Conservation (phyloP, 2,329 filamentous ascomycete species). For the Akanthomyces lecanii region DNA sequence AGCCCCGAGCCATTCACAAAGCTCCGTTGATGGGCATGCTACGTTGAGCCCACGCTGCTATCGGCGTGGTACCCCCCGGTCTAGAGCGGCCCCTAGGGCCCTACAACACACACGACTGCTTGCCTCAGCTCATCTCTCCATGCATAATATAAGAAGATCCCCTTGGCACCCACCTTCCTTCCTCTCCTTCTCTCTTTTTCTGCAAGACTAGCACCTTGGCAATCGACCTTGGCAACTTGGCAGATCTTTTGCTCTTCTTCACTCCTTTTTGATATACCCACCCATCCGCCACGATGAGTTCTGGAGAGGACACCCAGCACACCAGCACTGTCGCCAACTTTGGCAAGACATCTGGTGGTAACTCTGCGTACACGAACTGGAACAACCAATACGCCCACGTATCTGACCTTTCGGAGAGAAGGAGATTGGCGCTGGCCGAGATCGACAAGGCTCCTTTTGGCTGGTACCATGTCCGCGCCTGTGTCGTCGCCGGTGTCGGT, state of each 20-base stretch:
- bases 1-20: constrained; percentile 1
- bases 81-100: neutral
- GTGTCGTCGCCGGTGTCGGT: constrained; percentile 75
- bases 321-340: constrained; percentile 19
- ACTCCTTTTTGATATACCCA: neutral
- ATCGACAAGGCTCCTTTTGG: constrained; percentile 79
- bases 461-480: constrained; percentile 77
- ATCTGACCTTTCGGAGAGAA: too few species aligned
- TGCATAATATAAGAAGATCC: constrained; percentile 14
- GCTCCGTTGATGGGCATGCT: constrained; percentile 7
- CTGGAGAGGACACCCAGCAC: constrained; percentile 13
- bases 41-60: neutral
- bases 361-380: constrained; percentile 71
- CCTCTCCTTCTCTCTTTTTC: neutral
- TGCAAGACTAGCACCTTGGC: constrained; percentile 14
- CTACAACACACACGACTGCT: neutral
- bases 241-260: constrained; percentile 1
- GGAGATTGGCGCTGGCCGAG: constrained; percentile 65
- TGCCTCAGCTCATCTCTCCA: neutral
- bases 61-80: neutral
- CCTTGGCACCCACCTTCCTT: neutral
- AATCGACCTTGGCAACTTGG: constrained; percentile 14
- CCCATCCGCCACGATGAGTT: neutral
- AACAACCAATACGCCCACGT: constrained; percentile 63
- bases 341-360: constrained; percentile 57